Base-by-base conservation (phyloP, 1,284 basidiomycete species). In the Golubevia sp. region DNA sequence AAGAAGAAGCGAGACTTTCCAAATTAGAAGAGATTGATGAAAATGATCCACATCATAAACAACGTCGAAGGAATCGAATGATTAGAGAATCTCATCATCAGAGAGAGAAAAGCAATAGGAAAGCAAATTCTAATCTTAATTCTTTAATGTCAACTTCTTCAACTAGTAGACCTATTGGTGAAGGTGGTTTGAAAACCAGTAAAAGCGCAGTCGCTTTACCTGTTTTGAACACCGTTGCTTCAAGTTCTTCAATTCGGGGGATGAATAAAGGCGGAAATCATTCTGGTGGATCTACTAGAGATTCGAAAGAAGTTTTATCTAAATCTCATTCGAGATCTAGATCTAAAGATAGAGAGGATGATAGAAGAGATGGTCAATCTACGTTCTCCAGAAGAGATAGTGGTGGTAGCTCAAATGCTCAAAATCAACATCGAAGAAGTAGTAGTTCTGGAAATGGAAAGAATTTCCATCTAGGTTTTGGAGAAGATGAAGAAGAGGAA, bases 151-250 rank as follows among this genome's bases (percentile, higher is more conserved):
- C 38, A 13, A 13, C 38, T 44, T 44, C 18, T 44, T 13, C 38
- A 13, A 13, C 38, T 44, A 13, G 11, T 27, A 49, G 23, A 30
- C 21, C 49, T 13, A 44, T 54, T 11, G 63, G 66, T 48, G 20
- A 20, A 57, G 69, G 68, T 1, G 73, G 73, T 0, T 64, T 81
- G 50, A 66, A 68, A 55, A 71, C 70, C 23, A 78, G 75, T 68
- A 83, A 83, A 67, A 79, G 77, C 57, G 79, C 77, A 8, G 76
- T 82, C 11, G 80, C 80, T 18, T 63, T 83, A 38, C 80, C 80
- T 6, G 55, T 81, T 30, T 71, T 82, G 3, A 74, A 77, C 74
- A 87, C 88, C 68, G 85, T 90, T 56, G 86, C 86, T 5, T 66
- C 73, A 15, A 67, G 68, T 34, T 76, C 74, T 0, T 73, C 69